Evolutionary conservation across 495 filamentous ascomycete species (phyloP).

Genomic region (Xylaria bambusicola): DNA sequence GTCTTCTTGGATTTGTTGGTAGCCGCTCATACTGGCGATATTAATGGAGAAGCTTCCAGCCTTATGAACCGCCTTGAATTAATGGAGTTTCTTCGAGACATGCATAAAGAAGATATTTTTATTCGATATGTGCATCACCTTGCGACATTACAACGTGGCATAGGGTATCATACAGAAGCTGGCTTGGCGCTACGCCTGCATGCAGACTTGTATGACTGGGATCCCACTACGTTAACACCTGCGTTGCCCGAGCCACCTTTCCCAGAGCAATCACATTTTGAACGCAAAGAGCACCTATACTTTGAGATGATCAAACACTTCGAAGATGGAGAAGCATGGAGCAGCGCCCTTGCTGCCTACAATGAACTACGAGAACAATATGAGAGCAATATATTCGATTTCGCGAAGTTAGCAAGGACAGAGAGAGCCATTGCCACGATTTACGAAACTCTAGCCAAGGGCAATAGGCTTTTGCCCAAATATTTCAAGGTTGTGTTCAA

Average conservation of each 20-base stretch:
- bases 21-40: slow-evolving; percentile 83
- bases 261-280: slow-evolving; percentile 84
- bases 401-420: slow-evolving; percentile 82
- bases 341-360: slow-evolving; percentile 85
- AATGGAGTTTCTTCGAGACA: slow-evolving; percentile 96
- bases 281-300: slow-evolving; percentile 88
- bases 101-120: slow-evolving; percentile 97
- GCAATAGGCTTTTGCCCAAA: slow-evolving; percentile 71
- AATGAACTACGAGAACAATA: slow-evolving; percentile 89
- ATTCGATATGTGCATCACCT: slow-evolving; percentile 96
- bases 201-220: slow-evolving; percentile 92
- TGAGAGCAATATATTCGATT: slow-evolving; percentile 85
- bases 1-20: slow-evolving; percentile 89
- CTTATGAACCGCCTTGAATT: slow-evolving; percentile 84
- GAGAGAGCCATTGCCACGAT: slow-evolving; percentile 92
- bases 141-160: slow-evolving; percentile 71
- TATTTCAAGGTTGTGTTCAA: slow-evolving; percentile 94
- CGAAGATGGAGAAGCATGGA: slow-evolving; percentile 91
- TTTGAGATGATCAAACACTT: slow-evolving; percentile 93
- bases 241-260: slow-evolving; percentile 72
- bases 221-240: slow-evolving; percentile 66
- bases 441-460: slow-evolving; percentile 82
- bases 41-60: slow-evolving; percentile 67
- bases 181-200: slow-evolving; percentile 88
- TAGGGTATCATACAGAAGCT: slow-evolving; percentile 83